phyloP scores from a whole-genome alignment of 2,329 filamentous ascomycete species.

The Sporothrix phasma region DNA sequence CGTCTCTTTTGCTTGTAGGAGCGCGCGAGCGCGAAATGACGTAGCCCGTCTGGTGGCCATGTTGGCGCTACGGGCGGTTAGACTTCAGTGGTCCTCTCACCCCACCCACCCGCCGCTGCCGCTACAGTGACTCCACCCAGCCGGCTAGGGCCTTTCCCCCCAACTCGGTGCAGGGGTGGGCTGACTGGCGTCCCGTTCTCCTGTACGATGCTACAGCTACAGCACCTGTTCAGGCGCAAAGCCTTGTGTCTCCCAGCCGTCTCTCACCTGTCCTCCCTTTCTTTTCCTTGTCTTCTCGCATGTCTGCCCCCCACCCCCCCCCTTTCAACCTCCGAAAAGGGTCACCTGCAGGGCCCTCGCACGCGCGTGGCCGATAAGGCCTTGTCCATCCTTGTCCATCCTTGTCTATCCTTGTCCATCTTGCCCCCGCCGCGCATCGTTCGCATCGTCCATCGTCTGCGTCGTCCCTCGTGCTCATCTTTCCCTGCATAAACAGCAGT shows the following conservation, averaged over 20 bases:
- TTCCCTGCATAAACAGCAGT: no score
- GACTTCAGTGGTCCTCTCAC: not conserved
- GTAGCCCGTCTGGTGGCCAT: conserved; percentile 4
- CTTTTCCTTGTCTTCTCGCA: not conserved
- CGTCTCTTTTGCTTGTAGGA: not conserved
- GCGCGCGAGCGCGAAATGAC: conserved; percentile 6
- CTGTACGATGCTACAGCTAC: no score
- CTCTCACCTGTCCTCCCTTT: not conserved
- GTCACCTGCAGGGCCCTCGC: conserved; percentile 7
- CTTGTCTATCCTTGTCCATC: not conserved
- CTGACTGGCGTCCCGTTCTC: not conserved
- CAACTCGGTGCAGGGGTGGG: not conserved
- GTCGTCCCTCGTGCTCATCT: no score
- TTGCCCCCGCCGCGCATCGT: no score
- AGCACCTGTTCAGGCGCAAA: not conserved
- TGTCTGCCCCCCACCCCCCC: not conserved
- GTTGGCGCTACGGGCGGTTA: not conserved
- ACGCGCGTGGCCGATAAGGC: not conserved
- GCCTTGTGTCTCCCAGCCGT: not conserved
- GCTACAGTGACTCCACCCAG: not conserved
- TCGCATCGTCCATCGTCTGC: no score
- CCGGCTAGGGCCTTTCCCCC: not conserved
- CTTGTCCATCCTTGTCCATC: not conserved
- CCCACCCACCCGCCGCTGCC: not conserved
- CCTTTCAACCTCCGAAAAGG: not conserved